Evolutionary conservation across 805 yeast species (phyloP).

Genomic region (Candida maesae): DNA sequence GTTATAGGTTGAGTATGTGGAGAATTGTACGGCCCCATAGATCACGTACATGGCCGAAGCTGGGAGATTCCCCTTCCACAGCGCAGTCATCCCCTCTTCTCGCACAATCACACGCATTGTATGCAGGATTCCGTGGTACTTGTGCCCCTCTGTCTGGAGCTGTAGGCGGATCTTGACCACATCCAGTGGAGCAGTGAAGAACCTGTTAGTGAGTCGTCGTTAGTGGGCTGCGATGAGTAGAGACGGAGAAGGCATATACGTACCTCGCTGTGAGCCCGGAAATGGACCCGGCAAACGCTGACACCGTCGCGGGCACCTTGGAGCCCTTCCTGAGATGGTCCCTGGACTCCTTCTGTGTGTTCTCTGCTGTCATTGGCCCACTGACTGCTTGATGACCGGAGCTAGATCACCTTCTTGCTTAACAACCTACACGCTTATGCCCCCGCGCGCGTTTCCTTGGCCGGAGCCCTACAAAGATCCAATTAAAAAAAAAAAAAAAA

Average conservation of each 20-base stretch:
- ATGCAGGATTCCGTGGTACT: constrained; percentile 33
- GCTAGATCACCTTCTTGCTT: too few relatives aligned
- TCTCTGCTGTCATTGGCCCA: too few relatives aligned
- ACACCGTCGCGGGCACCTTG: constrained; percentile 36
- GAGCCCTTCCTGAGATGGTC: constrained; percentile 45
- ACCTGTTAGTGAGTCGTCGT: constrained; percentile 31
- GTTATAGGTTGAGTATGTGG: constrained; percentile 60
- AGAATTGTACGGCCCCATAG: constrained; percentile 84
- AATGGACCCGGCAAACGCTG: constrained; percentile 43
- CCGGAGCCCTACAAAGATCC: too few relatives aligned
- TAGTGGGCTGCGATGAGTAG: constrained; percentile 20
- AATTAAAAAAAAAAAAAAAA: too few relatives aligned
- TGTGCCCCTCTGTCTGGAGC: constrained; percentile 38
- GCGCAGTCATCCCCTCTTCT: constrained; percentile 67
- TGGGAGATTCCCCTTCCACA: constrained; percentile 97
- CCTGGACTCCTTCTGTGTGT: constrained; percentile 10
- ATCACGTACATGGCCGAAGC: constrained; percentile 82
- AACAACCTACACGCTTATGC: too few relatives aligned
- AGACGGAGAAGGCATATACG: constrained; percentile 23
- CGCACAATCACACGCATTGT: constrained; percentile 42
- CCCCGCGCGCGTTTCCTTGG: too few relatives aligned
- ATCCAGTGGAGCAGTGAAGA: constrained; percentile 73
- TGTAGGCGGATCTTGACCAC: constrained; percentile 75
- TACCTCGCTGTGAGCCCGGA: constrained; percentile 41
- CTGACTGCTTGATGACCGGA: too few relatives aligned